Evolutionary conservation across 2,329 filamentous ascomycete genomes (phyloP).

Genomic region (Cladosporium sp.): DNA sequence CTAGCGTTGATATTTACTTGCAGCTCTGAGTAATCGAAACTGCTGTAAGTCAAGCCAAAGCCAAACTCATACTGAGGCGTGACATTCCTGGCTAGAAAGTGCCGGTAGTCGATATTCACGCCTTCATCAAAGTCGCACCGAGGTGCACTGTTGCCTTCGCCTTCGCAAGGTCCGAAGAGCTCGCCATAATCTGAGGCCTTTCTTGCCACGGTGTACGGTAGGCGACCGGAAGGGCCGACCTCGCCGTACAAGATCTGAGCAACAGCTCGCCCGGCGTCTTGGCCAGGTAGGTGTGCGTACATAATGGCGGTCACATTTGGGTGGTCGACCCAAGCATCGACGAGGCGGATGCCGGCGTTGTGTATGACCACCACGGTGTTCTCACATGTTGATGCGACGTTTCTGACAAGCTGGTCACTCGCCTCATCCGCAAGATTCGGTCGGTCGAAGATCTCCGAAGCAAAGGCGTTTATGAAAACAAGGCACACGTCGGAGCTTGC

Average conservation of each 20-base stretch:
- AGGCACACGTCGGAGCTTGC: constrained; percentile 39
- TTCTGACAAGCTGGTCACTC: constrained; percentile 53
- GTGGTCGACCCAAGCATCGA: constrained; percentile 59
- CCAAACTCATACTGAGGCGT: constrained; percentile 33
- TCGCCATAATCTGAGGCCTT: constrained; percentile 53
- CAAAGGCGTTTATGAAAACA: constrained; percentile 56
- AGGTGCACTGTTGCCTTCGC: constrained; percentile 19
- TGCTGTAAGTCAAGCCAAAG: constrained; percentile 35
- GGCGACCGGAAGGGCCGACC: constrained; percentile 51
- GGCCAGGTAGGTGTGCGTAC: constrained; percentile 60
- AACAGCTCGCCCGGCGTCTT: constrained; percentile 55
- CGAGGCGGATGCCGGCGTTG: constrained; percentile 57
- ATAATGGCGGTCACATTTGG: constrained; percentile 61
- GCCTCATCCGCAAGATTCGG: constrained; percentile 32
- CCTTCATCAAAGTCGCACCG: constrained; percentile 33
- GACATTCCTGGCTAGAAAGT: constrained; percentile 28
- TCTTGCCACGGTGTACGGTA: constrained; percentile 59
- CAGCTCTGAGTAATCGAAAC: constrained; percentile 31
- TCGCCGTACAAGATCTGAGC: constrained; percentile 56
- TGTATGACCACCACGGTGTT: constrained; percentile 63
- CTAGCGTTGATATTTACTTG: constrained; percentile 24
- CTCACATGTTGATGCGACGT: constrained; percentile 55
- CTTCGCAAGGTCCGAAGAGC: constrained; percentile 33
- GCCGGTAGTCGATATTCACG: constrained; percentile 35
- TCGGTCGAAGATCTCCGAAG: constrained; percentile 37